These are phyloP conservation scores for Venturia asperata DNA, from an alignment of 2,329 filamentous ascomycete species.

Conservation along the genomic window DNA sequence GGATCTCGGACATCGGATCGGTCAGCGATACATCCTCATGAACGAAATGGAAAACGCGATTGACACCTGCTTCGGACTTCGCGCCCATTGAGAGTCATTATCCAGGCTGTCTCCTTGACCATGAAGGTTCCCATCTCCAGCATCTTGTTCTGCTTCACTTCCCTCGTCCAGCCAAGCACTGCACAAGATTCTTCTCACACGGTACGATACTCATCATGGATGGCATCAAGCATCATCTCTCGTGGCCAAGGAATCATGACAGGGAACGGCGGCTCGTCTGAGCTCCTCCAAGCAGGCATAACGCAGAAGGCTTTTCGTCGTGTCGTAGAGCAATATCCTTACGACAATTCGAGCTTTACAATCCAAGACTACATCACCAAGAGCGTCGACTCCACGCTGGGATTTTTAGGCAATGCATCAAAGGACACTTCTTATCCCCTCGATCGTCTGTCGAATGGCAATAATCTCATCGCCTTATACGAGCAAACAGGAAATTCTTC, in stretches of 20 bases:
- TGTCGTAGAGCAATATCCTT: conserved; percentile 22
- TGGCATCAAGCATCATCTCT: conserved; percentile 29
- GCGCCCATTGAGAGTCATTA: not conserved
- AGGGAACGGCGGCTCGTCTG: conserved; percentile 23
- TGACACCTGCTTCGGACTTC: not conserved
- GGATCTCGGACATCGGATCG: too few species aligned
- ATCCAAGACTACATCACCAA: conserved; percentile 22
- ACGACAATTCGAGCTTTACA: conserved; percentile 16
- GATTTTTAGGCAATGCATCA: conserved; percentile 23
- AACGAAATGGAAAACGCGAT: not conserved
- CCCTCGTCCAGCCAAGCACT: not conserved
- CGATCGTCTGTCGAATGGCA: conserved; percentile 30
- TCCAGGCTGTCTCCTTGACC: not conserved
- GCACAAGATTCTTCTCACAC: not conserved
- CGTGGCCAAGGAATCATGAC: conserved; percentile 29
- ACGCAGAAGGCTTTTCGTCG: conserved; percentile 30
- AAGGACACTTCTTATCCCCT: conserved; percentile 25
- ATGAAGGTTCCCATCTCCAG: not conserved
- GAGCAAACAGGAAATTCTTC: conserved; percentile 21
- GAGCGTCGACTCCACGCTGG: conserved; percentile 24
- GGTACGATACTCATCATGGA: conserved; percentile 22
- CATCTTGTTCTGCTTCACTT: not conserved
- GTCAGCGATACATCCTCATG: not conserved
- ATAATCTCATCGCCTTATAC: conserved; percentile 25
- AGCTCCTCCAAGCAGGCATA: conserved; percentile 29